phyloP scores from a whole-genome alignment of 371 early-diverging fungal species.

The Saksenaea oblongispora region DNA sequence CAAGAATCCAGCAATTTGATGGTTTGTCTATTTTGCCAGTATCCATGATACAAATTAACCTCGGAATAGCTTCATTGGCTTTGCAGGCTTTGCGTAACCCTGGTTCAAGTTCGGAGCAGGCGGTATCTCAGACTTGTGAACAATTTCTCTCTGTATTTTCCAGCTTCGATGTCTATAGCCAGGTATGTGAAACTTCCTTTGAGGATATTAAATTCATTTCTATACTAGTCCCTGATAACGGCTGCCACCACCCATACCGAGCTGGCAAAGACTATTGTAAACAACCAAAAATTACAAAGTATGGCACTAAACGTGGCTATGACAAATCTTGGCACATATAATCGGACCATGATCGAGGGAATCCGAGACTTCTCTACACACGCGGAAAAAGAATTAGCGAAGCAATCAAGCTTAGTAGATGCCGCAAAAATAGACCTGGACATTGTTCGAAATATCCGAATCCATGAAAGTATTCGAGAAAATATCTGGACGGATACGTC shows the following conservation, averaged over 20 bases:
- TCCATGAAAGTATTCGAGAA: constrained; percentile 22
- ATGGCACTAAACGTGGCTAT: constrained; percentile 63
- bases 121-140: constrained; percentile 18
- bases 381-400: constrained; percentile 28
- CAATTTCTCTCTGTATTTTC: constrained; percentile 24
- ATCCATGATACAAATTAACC: background rate
- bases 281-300: constrained; percentile 54
- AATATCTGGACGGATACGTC: background rate
- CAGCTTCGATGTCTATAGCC: constrained; percentile 33
- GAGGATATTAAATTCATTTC: constrained; percentile 6
- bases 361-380: constrained; percentile 14
- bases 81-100: constrained; percentile 6
- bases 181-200: constrained; percentile 18
- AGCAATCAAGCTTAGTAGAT: constrained; percentile 21
- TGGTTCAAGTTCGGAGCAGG: constrained; percentile 10
- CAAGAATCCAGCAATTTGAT: constrained; percentile 26
- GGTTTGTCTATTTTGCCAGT: constrained; percentile 17
- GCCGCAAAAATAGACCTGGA: constrained; percentile 25
- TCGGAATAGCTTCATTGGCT: constrained; percentile 1
- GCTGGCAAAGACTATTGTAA: constrained; percentile 45
- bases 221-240: constrained; percentile 25
- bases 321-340: constrained; percentile 59
- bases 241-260: constrained; percentile 41
- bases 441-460: constrained; percentile 22
- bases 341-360: constrained; percentile 16